These are phyloP conservation scores for Echinochloa phyllopogon DNA, from an alignment of 176 grass and related monocot species.

Conservation along the genomic window DNA sequence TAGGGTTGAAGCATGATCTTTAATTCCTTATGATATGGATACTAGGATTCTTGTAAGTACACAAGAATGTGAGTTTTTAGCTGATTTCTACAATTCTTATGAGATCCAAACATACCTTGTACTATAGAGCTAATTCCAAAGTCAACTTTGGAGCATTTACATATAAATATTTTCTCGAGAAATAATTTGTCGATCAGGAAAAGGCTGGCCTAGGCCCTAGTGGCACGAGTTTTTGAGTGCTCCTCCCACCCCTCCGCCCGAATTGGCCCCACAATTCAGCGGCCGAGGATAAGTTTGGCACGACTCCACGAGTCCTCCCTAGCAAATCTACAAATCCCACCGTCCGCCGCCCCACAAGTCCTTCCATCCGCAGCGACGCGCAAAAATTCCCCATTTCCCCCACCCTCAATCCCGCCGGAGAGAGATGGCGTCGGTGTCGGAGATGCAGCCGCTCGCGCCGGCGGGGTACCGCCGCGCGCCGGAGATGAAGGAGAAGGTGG, in stretches of 20 bases:
- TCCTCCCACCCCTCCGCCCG: background rate
- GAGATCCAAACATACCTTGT: too few species aligned
- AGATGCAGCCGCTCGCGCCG: conserved; percentile 73
- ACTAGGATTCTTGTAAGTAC: too few species aligned
- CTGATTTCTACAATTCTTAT: too few species aligned
- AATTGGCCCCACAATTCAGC: conserved; percentile 16
- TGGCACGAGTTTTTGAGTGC: background rate
- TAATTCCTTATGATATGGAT: too few species aligned
- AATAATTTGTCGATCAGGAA: background rate
- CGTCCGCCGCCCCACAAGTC: background rate
- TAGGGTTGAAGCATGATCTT: too few species aligned
- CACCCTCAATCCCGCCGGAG: background rate
- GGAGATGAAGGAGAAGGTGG: conserved; percentile 84
- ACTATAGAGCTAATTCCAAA: background rate
- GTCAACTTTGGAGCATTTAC: background rate
- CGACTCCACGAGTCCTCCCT: conserved; percentile 19
- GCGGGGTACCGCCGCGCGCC: conserved; percentile 55
- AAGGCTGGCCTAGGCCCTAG: background rate
- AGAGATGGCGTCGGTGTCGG: conserved; percentile 50
- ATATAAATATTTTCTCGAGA: background rate
- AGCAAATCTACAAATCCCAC: conserved; percentile 22
- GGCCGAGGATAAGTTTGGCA: background rate
- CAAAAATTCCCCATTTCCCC: conserved; percentile 38
- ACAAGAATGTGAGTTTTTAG: too few species aligned
- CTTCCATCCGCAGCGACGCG: background rate